Base-by-base conservation (phyloP, 1,284 basidiomycete species). In the Puccinia triticina region DNA sequence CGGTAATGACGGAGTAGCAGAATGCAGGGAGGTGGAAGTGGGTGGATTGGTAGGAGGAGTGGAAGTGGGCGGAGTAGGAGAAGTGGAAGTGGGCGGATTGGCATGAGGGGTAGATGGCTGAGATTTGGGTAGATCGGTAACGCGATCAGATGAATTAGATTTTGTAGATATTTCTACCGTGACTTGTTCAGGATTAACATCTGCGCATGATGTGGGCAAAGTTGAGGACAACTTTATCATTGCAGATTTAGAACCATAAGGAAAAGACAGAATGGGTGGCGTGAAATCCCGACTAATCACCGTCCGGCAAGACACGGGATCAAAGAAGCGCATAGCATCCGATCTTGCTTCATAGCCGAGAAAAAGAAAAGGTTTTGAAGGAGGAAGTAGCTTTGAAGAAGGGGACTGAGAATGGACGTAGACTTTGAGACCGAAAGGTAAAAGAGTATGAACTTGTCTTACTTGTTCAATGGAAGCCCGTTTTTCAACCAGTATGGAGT, bases 241-340 rank as follows among this genome's bases (percentile, higher is more conserved):
- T 26, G 61, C 14, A 0, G 57, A 43, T 8, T 32, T 11, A 61
- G 34, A 46, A 32, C 34, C 43, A n/a, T 77, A 77, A 7, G 21
- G 34, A 34, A 77, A 77, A 14, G 32, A 40, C 1, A 66, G 18
- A n/a, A 23, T 26, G 5, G 59, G 23, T 3, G 55, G 55, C 1
- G 40, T 59, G n/a, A 61, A 77, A 32, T 77, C 75, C 16, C 75
- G 26, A 61, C 75, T 77, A 23, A 77, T 77, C 2, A 77, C 43
- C 4, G 66, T 66, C 4, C 23, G 32, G 4, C 59, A 34, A 21
- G 29, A 40, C 21, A 23, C 29, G 3, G 61, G 43, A 34, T 77
- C 32, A 21, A 77, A 77, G 26, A 77, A 77, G 11, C 75, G 37
- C n/a, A 61, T 40, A n/a, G 75, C 57, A 77, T 77, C 48, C 10